Evolutionary conservation across 441 rosid genomes (phyloP), one percentile per base, ranked within the genome.

Genomic region (Capsella rubella): DNA sequence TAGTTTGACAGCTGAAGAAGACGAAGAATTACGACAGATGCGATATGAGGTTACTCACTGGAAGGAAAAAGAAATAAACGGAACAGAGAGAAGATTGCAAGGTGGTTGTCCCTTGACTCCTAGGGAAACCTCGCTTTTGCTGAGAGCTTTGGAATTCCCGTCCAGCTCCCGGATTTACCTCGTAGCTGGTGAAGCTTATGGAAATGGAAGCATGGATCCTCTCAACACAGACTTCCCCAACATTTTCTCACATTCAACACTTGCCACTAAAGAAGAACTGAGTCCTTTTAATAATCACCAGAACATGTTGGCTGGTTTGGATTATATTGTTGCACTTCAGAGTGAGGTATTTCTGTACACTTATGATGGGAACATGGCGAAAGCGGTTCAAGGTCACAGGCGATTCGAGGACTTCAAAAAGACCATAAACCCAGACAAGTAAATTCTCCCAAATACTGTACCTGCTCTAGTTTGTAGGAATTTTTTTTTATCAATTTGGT

Each of bases 341-440:
- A 92, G 99, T 67, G 95, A 86, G 47, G 94, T 83, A 13, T 92
- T 95, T 85, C 83, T 92, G 61, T 92, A 90, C 67, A 95, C 99
- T 0, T 95, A 92, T 21, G 91, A 95, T 34, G 97, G 99, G 74
- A 95, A 95, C 80, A 92, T 95, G 99, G 99, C 99, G 28, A 95
- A 95, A 88, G 99, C 99, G 12, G 94, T 92, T 72, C 97, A 95
- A 83, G 99, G 97, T 79, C 99, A 95, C 75, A 76, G 97, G 80
- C 83, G 90, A 53, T 92, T 90, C 45, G 92, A 89, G 82, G 77
- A 87, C 80, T 95, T 95, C 82, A 90, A 82, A 85, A 95, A 84
- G 79, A 95, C 99, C 8, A 86, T 90, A 78, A 89, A 68, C 79
- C 99, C 97, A 29, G 97, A 95, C 87, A 90, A 77, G 97, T 90